Percentiles rank a stretch among this genome's conserved stretches.
These are phyloP conservation scores for Lecanosticta acicola DNA, from an alignment of 2,329 filamentous ascomycete species.

Conservation along the genomic window DNA sequence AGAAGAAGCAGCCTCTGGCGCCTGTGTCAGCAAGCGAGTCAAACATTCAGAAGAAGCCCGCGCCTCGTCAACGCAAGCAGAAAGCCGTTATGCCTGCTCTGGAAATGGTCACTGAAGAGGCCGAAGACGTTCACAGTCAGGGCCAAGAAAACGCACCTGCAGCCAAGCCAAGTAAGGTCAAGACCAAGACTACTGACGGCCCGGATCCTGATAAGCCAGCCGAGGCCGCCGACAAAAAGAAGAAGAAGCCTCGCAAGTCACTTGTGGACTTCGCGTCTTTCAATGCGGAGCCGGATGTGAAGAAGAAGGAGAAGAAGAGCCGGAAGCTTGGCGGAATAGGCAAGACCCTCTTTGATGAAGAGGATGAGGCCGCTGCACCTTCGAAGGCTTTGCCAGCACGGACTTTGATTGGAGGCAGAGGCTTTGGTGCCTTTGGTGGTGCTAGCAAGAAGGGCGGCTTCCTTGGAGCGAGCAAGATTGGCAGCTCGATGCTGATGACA, in stretches of 20 bases:
- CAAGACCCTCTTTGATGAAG: slow-evolving; percentile 37
- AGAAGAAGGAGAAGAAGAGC: slow-evolving; percentile 32
- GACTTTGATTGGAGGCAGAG: slow-evolving; percentile 27
- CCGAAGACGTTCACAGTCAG: slow-evolving; percentile 31
- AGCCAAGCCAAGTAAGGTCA: slow-evolving; percentile 35
- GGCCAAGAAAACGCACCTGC: slow-evolving; percentile 34
- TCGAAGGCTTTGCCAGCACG: slow-evolving; percentile 24
- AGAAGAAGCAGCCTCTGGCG: slow-evolving; percentile 40
- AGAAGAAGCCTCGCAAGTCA: slow-evolving; percentile 39
- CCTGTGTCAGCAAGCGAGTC: slow-evolving; percentile 41
- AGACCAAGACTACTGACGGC: slow-evolving; percentile 33
- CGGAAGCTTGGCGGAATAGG: slow-evolving; percentile 35
- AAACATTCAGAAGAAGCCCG: slow-evolving; percentile 37
- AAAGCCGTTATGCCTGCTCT: slow-evolving; percentile 33
- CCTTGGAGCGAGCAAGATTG: slow-evolving; percentile 22
- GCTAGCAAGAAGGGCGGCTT: slow-evolving; percentile 26
- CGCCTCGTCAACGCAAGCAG: slow-evolving; percentile 35
- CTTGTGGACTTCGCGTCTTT: slow-evolving; percentile 42
- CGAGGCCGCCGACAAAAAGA: slow-evolving; percentile 35
- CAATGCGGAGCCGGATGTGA: slow-evolving; percentile 27
- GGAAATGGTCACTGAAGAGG: slow-evolving; percentile 42
- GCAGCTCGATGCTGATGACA: slow-evolving; percentile 25
- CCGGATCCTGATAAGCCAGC: slow-evolving; percentile 31
- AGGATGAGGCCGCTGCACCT: slow-evolving; percentile 30
- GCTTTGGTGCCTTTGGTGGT: slow-evolving; percentile 29